Conservation (phyloP, 139 green algal species). For the Coelastrella sp. region DNA sequence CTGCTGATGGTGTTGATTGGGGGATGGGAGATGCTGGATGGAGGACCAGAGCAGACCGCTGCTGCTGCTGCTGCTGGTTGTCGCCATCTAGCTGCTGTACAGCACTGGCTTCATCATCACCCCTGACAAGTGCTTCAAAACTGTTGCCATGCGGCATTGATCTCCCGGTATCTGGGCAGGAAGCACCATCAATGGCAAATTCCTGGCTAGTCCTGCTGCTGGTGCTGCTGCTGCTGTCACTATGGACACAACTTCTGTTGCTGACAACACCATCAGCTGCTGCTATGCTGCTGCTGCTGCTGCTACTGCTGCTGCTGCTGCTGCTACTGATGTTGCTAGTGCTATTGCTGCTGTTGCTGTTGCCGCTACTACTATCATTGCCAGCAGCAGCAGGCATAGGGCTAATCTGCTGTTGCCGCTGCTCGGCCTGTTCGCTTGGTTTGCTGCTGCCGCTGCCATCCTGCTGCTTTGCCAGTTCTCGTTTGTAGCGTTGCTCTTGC, state of each 20-base stretch:
- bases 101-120: background rate
- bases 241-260: background rate
- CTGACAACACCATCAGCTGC: constrained; percentile 1
- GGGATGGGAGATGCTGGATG: no score
- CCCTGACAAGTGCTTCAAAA: constrained; percentile 16
- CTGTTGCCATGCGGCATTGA: constrained; percentile 22
- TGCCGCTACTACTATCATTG: constrained; percentile 3
- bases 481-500: constrained; percentile 48
- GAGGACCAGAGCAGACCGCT: background rate
- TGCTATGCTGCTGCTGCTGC: constrained; percentile 8
- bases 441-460: constrained; percentile 14
- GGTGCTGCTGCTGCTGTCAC: background rate
- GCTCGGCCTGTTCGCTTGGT: background rate
- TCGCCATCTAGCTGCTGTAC: background rate
- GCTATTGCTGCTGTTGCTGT: constrained; percentile 13
- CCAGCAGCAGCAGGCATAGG: background rate
- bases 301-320: constrained; percentile 23
- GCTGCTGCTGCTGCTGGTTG: constrained; percentile 26
- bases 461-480: constrained; percentile 36
- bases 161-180: background rate
- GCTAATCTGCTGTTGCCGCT: background rate
- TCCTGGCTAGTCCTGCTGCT: background rate
- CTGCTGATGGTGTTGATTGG: no score
- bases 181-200: no score
- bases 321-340: background rate